Base-by-base conservation (phyloP, 2,329 filamentous ascomycete species). In the Aspergillus terreus region DNA sequence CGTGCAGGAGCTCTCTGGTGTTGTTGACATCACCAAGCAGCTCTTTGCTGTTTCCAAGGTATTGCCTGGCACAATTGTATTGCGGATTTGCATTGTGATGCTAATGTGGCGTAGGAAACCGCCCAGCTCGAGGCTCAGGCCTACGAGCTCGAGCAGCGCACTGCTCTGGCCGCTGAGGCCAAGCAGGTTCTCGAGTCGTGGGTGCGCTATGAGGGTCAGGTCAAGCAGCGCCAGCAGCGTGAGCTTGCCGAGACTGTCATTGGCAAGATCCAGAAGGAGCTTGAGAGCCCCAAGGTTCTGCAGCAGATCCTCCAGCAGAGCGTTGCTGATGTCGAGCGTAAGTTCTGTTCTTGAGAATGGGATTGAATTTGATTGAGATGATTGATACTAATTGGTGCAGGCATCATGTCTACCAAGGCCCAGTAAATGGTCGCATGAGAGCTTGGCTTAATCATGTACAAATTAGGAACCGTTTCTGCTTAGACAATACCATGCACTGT, bases 1-100 rank as follows among this genome's bases (percentile, higher is more conserved):
- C 75, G 95, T 99, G 64, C 82, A 95, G 82, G 90, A 96, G 81
- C 88, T 99, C 82, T 84, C 87, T 63, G 85, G 89, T 66, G 94
- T 99, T 66, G 88, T 99, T 67, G 91, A 96, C 70, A 84, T 97
- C 71, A 99, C 94, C 79, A 96, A 96, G 87, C 82, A 85, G 67
- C 86, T 99, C 54, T 99, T 99, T 73, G 90, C 90, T 73, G 92
- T 99, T 66, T 99, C 94, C 70, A 97, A 96, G 91, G 92, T 95
- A 81, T 30, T 30, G 6, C 23, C 10, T 30, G 27, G 27, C 27
- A 11, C 27, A 30, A 30, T 9, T 30, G 27, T 4, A 30, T 30
- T 30, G 27, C 6, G 27, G 23, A 10, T 11, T 30, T 30, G 27
- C 27, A 30, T 30, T 9, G 35, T 7, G 35, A n/a, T 42, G 50